Conservation (phyloP, 371 early-diverging fungal genomes). For the Vairimorpha apis region DNA sequence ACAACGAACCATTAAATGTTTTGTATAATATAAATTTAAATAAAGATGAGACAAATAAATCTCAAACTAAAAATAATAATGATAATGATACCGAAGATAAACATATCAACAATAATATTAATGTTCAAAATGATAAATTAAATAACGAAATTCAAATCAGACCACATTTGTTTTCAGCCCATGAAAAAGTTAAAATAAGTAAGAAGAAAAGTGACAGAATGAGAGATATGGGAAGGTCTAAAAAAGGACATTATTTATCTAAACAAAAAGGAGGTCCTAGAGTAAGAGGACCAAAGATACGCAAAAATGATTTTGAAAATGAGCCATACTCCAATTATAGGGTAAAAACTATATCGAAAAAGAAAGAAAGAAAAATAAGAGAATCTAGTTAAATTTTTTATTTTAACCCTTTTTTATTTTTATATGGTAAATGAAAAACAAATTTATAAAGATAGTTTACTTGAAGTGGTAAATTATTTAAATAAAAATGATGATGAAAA, state of each 20-base stretch:
- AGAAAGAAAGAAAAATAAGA: background rate
- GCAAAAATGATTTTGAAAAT: background rate
- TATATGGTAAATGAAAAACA: slow-evolving; percentile 1
- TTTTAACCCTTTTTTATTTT: background rate
- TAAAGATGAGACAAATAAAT: too few relatives aligned
- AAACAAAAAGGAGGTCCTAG: background rate
- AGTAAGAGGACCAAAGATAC: background rate
- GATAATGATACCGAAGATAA: too few relatives aligned
- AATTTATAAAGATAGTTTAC: slow-evolving; percentile 7
- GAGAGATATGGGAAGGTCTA: slow-evolving; percentile 1
- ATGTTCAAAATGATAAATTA: too few relatives aligned
- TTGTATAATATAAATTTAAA: too few relatives aligned
- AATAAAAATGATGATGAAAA: slow-evolving; percentile 7
- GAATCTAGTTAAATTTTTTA: background rate
- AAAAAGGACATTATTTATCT: background rate
- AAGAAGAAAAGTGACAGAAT: too few relatives aligned
- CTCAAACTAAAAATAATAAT: too few relatives aligned
- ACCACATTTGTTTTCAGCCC: too few relatives aligned
- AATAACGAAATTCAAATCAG: too few relatives aligned
- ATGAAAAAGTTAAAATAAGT: too few relatives aligned
- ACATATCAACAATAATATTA: too few relatives aligned
- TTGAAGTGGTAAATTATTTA: slow-evolving; percentile 11
- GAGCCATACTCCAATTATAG: background rate
- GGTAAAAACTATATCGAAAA: background rate
- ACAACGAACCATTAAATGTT: too few relatives aligned